phyloP scores from a whole-genome alignment of 306 rosid genomes.

The Vigna mungo region DNA sequence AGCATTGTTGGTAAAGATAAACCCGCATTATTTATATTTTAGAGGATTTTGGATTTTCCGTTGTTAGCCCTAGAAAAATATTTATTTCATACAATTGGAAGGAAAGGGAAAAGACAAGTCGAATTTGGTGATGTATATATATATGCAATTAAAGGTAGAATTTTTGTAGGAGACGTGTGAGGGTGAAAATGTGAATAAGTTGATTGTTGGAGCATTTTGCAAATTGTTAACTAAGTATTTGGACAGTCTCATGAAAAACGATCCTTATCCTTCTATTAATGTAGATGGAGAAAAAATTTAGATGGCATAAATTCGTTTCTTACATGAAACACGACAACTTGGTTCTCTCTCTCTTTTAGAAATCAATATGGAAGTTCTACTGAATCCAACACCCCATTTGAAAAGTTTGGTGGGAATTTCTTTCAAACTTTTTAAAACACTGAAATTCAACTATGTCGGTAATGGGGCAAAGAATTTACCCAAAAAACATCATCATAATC shows the following conservation, averaged over 20 bases:
- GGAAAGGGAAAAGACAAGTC: conserved; percentile 19
- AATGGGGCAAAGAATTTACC: conserved; percentile 30
- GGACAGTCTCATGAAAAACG: conserved; percentile 11
- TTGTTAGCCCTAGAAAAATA: conserved; percentile 2
- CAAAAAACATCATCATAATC: conserved; percentile 25
- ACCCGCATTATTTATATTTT: conserved; percentile 15
- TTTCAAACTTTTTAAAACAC: conserved; percentile 1
- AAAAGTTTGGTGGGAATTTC: conserved; percentile 37
- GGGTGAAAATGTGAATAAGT: conserved; percentile 5
- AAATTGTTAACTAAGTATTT: conserved; percentile 10
- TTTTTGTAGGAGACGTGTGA: not conserved
- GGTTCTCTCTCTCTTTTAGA: conserved; percentile 17
- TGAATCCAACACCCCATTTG: conserved; percentile 29
- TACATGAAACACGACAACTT: conserved; percentile 20
- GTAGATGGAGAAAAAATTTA: not conserved
- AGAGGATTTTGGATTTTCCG: not conserved
- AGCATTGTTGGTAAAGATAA: conserved; percentile 20
- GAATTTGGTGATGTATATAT: conserved; percentile 18
- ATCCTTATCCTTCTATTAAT: not conserved
- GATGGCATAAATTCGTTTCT: conserved; percentile 30
- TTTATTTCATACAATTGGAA: conserved; percentile 32
- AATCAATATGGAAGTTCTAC: conserved; percentile 33
- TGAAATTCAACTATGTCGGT: conserved; percentile 34
- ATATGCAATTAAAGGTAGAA: conserved; percentile 2
- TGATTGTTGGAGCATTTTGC: conserved; percentile 22